These are phyloP conservation scores for Phycomyces blakesleeanus DNA, from an alignment of 192 early-diverging fungal genomes.

Conservation along the genomic window DNA sequence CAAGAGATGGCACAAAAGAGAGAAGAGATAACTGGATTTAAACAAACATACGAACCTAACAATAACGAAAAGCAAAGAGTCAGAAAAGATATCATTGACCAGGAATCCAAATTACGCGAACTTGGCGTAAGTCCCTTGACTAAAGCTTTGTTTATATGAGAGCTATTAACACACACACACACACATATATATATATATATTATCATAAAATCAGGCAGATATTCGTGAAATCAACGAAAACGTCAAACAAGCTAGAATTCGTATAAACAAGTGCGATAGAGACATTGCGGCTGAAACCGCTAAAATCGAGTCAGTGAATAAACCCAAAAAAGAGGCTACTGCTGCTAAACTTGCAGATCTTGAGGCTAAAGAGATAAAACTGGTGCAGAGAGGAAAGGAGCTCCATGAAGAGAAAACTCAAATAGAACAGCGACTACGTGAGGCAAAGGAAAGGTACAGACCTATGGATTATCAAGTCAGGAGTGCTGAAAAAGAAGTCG, in stretches of 20 bases:
- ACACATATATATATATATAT: no score
- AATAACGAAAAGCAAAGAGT: slow-evolving; percentile 50
- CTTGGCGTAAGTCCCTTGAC: slow-evolving; percentile 22
- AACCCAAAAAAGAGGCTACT: slow-evolving; percentile 34
- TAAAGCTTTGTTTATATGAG: no score
- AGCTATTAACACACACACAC: no score
- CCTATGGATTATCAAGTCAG: slow-evolving; percentile 1
- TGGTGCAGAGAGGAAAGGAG: slow-evolving; percentile 13
- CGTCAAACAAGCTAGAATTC: background rate
- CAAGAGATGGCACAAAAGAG: slow-evolving; percentile 33
- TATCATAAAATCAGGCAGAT: background rate
- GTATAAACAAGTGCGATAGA: slow-evolving; percentile 21
- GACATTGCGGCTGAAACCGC: slow-evolving; percentile 47
- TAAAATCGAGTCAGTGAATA: slow-evolving; percentile 29
- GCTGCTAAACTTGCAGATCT: slow-evolving; percentile 37
- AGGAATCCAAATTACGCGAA: slow-evolving; percentile 40
- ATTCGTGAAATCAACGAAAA: slow-evolving; percentile 37
- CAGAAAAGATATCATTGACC: slow-evolving; percentile 37
- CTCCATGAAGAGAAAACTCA: slow-evolving; percentile 28
- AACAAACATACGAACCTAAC: slow-evolving; percentile 37
- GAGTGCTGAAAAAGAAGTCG: background rate
- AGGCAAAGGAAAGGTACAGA: slow-evolving; percentile 8
- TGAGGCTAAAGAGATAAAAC: slow-evolving; percentile 31
- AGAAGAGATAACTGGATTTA: slow-evolving; percentile 29
- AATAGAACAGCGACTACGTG: slow-evolving; percentile 24